Percentiles rank a stretch among this genome's conserved stretches.
These are phyloP conservation scores for Pseudomonodictys pantanalensis DNA, from an alignment of 495 filamentous ascomycete genomes.

Conservation along the genomic window DNA sequence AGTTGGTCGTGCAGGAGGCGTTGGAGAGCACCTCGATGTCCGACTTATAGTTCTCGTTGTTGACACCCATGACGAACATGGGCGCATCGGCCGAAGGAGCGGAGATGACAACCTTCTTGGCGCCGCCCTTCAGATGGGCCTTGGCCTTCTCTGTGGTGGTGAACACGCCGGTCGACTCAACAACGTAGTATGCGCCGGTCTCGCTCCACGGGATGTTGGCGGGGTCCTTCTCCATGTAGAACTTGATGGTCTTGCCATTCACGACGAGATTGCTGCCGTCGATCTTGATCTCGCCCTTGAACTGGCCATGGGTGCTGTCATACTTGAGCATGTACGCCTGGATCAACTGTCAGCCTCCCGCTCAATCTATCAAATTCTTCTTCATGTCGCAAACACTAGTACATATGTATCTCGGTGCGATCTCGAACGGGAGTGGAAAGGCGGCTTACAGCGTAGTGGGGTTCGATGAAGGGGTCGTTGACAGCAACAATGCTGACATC, in stretches of 20 bases:
- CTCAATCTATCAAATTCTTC: not conserved
- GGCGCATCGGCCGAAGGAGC: conserved; percentile 97
- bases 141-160: conserved; percentile 95
- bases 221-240: conserved; percentile 93
- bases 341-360: conserved; percentile 20
- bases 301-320: conserved; percentile 92
- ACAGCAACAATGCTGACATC: conserved; percentile 90
- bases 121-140: conserved; percentile 95
- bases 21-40: conserved; percentile 94
- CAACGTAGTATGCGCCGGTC: conserved; percentile 87
- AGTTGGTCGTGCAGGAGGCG: conserved; percentile 99
- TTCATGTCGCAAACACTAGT: not conserved
- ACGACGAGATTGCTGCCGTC: conserved; percentile 74
- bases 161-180: conserved; percentile 99
- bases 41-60: conserved; percentile 86
- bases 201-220: conserved; percentile 85
- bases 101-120: conserved; percentile 99
- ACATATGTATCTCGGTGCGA: not conserved
- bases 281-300: conserved; percentile 84
- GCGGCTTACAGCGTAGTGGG: conserved; percentile 89
- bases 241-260: conserved; percentile 94
- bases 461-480: conserved; percentile 99
- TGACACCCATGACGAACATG: conserved; percentile 99
- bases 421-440: not conserved
- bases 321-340: conserved; percentile 99